Evolutionary conservation across 129 eudicot genomes (phyloP), one percentile per base, ranked within the genome.

Genomic region (Tanacetum coccineum): DNA sequence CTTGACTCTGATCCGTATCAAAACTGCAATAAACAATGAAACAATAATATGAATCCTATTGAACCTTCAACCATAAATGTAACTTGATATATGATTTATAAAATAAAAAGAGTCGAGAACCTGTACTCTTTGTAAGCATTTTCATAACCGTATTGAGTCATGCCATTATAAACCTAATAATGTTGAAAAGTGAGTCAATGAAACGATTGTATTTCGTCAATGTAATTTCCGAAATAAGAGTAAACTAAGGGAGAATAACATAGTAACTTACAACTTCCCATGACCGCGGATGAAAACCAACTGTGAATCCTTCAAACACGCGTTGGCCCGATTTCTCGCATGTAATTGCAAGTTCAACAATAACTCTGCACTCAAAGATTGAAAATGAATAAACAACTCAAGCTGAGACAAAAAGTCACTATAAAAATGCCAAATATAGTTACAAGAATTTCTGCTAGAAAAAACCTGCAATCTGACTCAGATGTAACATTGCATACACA

Each of bases 261-360:
- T 18, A 57, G 73, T 53, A 48, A 39, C 81, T 66, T 74, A 91
- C 97, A 71, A 91, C 74, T 91, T 91, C 97, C 94, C 91, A 87
- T 49, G 96, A 75, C 3, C 91, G 74, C 26, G 96, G 96, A 87
- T 83, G 90, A 74, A 87, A 87, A 53, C 97, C 97, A 54, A 91
- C 82, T 26, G 97, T 91, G 77, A 87, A 91, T 70, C 97, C 97
- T 70, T 91, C 85, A 85, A 91, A 87, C 59, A 91, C 96, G 72
- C 95, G 82, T 26, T 47, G 45, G 36, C 96, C 96, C 13, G 75
- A 85, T 73, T 85, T 87, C 87, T 83, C 81, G 54, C 97, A 91
- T 47, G 83, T 90, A 70, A 91, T 80, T 70, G 97, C 97, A 70
- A 91, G 87, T 73, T 91, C 96, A 67, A 83, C 81, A 59, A 83